Percentiles rank a stretch among this genome's conserved stretches.
Conservation (phyloP, 2,329 filamentous ascomycete species). For the Metarhizium anisopliae region DNA sequence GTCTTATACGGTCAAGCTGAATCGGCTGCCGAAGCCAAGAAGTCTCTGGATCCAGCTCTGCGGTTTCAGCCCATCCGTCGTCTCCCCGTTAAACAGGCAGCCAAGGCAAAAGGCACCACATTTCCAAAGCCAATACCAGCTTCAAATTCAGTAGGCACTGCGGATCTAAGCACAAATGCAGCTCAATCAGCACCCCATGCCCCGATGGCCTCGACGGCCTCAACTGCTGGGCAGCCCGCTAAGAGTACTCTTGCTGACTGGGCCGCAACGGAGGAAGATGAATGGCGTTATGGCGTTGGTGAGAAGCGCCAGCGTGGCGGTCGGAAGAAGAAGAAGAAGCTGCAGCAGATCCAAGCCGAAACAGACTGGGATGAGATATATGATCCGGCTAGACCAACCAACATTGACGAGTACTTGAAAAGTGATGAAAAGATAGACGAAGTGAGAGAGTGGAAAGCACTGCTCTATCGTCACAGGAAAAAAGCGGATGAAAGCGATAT, state of each 20-base stretch:
- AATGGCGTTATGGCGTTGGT: constrained; percentile 57
- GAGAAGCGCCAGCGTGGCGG: constrained; percentile 69
- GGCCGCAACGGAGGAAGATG: constrained; percentile 68
- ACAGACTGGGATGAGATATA: constrained; percentile 92
- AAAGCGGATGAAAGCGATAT: constrained; percentile 30
- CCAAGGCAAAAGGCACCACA: constrained; percentile 49
- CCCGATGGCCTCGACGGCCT: constrained; percentile 23
- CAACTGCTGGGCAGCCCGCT: constrained; percentile 20
- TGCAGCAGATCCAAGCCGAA: constrained; percentile 46
- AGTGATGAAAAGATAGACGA: constrained; percentile 79
- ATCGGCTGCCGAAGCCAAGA: constrained; percentile 46
- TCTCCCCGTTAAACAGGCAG: constrained; percentile 49
- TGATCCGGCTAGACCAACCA: constrained; percentile 73
- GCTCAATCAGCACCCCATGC: constrained; percentile 16
- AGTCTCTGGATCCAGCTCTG: constrained; percentile 51
- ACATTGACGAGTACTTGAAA: constrained; percentile 72
- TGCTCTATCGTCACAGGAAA: constrained; percentile 62
- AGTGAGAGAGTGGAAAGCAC: constrained; percentile 75
- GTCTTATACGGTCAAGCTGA: constrained; percentile 58
- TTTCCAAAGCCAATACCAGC: constrained; percentile 38
- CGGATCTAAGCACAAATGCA: not conserved
- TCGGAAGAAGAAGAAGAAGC: constrained; percentile 66
- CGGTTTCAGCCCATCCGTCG: constrained; percentile 83
- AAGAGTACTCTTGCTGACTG: constrained; percentile 76
- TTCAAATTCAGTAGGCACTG: constrained; percentile 17